phyloP scores from a whole-genome alignment of 129 eudicot genomes.

The Artemisia argyi region DNA sequence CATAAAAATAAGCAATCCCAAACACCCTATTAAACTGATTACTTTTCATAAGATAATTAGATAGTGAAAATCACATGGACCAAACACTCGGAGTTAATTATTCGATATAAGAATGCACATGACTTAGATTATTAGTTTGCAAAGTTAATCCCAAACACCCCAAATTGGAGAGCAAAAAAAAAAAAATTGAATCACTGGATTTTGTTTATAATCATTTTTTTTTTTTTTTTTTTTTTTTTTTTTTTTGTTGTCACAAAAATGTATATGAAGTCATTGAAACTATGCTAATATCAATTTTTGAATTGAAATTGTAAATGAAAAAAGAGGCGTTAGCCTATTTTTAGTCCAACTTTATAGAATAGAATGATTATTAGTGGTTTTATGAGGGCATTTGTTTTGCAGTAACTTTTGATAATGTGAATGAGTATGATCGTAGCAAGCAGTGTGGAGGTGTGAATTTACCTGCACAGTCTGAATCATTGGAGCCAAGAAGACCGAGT shows the following conservation, averaged over 20 bases:
- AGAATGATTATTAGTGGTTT: background rate
- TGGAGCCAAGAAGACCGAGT: constrained; percentile 42
- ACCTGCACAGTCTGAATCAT: constrained; percentile 19
- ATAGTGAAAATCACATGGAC: no score
- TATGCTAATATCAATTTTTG: background rate
- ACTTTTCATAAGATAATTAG: no score
- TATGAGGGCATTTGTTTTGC: constrained; percentile 21
- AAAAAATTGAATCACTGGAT: no score
- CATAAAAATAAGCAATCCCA: no score
- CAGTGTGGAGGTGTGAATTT: constrained; percentile 23
- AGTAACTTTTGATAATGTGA: constrained; percentile 40
- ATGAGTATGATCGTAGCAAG: constrained; percentile 29
- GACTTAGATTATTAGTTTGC: no score
- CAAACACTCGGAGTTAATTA: no score
- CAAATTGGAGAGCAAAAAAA: no score
- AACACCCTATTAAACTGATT: no score
- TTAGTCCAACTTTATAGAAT: background rate
- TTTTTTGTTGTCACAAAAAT: no score
- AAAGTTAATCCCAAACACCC: no score
- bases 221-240: no score
- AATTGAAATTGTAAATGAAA: background rate
- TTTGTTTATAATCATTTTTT: background rate
- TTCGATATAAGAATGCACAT: no score
- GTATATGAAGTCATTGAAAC: background rate
- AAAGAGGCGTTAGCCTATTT: background rate